phyloP scores from a whole-genome alignment of 176 grass and related monocot genomes.

The Stipa capillata region DNA sequence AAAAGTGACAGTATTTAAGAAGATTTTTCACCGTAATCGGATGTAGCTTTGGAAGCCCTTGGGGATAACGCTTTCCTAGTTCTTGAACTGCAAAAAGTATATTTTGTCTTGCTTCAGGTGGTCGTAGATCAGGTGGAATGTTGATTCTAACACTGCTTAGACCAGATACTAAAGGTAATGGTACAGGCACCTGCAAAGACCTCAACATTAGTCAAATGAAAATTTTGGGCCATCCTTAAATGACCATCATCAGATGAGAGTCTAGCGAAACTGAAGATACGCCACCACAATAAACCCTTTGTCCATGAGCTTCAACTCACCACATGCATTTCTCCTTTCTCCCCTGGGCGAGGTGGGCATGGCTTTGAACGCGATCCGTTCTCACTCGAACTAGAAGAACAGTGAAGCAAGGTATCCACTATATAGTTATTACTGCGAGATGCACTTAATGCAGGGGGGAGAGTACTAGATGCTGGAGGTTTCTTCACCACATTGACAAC shows the following conservation, averaged over 20 bases:
- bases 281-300: conserved; percentile 17
- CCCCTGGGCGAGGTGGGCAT: conserved; percentile 64
- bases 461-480: conserved; percentile 38
- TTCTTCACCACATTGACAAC: conserved; percentile 98
- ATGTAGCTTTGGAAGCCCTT: conserved; percentile 93
- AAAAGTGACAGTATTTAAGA: conserved; percentile 7
- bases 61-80: conserved; percentile 79
- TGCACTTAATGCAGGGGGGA: conserved; percentile 55
- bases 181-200: conserved; percentile 78
- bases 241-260: conserved; percentile 1
- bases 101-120: conserved; percentile 91
- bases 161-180: conserved; percentile 71
- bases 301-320: conserved; percentile 57
- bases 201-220: conserved; percentile 5
- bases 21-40: conserved; percentile 49
- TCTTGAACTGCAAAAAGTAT: conserved; percentile 93
- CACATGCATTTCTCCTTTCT: conserved; percentile 99
- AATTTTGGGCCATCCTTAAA: background rate
- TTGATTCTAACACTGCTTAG: conserved; percentile 91
- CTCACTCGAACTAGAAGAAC: conserved; percentile 60
- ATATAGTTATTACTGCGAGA: conserved; percentile 61
- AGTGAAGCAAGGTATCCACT: conserved; percentile 93
- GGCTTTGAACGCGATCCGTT: conserved; percentile 69
- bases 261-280: background rate
- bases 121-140: conserved; percentile 88